Evolutionary conservation across 306 rosid genomes (phyloP), one percentile per base, ranked within the genome.

Genomic region (Nissolia schottii): DNA sequence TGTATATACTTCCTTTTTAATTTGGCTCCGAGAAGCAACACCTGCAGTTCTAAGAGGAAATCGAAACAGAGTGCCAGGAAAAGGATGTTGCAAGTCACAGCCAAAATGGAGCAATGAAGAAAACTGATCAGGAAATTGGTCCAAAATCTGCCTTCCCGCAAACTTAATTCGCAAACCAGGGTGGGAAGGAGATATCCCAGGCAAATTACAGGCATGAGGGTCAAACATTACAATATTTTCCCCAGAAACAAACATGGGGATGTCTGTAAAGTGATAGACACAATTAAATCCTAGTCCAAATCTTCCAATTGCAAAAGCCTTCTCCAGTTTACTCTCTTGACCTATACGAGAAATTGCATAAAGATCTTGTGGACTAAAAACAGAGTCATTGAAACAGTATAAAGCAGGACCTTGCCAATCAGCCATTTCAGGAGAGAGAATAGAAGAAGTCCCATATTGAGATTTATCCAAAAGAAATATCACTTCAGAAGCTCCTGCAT

Each of bases 331-430:
- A 86, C 98, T 93, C 79, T 93, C 98, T 86, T 93, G 98, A 77
- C 98, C 98, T 75, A 93, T 92, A 74, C 98, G 98, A 70, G 98
- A 91, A 85, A 93, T 93, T 82, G 98, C 97, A 91, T 93, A 93
- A 55, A 93, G 97, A 84, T 93, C 98, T 82, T 93, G 98, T 0
- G 98, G 80, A 79, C 92, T 89, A 69, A 93, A 93, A 77, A 93
- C 85, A 18, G 97, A 93, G 71, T 93, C 88, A 78, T 93, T 93
- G 71, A 86, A 93, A 85, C 96, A 93, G 80, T 93, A 93, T 68
- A 93, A 78, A 38, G 98, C 96, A 83, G 97, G 97, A 56, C 98
- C 98, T 89, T 91, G 97, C 98, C 97, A 93, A 76, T 93, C 97
- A 45, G 96, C 96, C 98, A 93, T 93, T 89, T 93, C 98, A 66